Percentiles rank a stretch among this genome's conserved stretches.
Evolutionary conservation across 345 rosid genomes (phyloP).

Genomic region (Turnera subulata): DNA sequence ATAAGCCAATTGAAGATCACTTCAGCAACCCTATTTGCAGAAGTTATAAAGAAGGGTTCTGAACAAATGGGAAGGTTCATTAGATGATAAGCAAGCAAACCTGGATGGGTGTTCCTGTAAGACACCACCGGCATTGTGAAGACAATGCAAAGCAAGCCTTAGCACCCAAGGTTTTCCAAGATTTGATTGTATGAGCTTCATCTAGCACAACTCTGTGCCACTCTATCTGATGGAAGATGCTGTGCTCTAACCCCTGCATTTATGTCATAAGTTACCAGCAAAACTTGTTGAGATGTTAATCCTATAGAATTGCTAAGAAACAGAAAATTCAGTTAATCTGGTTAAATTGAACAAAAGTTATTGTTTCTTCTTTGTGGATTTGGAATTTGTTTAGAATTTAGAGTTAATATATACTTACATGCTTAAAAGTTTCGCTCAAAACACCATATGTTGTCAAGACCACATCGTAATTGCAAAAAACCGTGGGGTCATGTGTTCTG

Average conservation of each 20-base stretch:
- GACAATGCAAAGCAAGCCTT: slow-evolving; percentile 44
- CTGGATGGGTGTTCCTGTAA: slow-evolving; percentile 68
- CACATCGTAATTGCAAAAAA: slow-evolving; percentile 43
- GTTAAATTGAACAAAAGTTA: no score
- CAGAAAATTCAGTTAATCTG: no score
- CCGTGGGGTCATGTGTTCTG: slow-evolving; percentile 42
- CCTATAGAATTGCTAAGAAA: no score
- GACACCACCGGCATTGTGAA: slow-evolving; percentile 65
- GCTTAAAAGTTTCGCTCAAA: slow-evolving; percentile 45
- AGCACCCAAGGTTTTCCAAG: slow-evolving; percentile 48
- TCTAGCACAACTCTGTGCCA: slow-evolving; percentile 64
- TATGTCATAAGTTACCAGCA: no score
- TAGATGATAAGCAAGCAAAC: slow-evolving; percentile 15
- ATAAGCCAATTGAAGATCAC: no score
- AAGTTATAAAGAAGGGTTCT: not conserved
- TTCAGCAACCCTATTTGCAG: no score
- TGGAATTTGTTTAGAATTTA: not conserved
- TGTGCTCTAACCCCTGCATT: slow-evolving; percentile 34
- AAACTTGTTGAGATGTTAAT: no score
- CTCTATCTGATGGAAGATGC: slow-evolving; percentile 46
- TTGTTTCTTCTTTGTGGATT: no score
- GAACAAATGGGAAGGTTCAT: not conserved
- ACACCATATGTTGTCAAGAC: slow-evolving; percentile 67
- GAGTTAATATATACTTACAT: slow-evolving; percentile 26
- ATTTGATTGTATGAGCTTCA: slow-evolving; percentile 63